A percentile compares a stretch with the other conserved stretches of the same genome.
These are phyloP conservation scores for Polyporus tsugae DNA, from an alignment of 1,284 basidiomycete genomes.

Conservation along the genomic window DNA sequence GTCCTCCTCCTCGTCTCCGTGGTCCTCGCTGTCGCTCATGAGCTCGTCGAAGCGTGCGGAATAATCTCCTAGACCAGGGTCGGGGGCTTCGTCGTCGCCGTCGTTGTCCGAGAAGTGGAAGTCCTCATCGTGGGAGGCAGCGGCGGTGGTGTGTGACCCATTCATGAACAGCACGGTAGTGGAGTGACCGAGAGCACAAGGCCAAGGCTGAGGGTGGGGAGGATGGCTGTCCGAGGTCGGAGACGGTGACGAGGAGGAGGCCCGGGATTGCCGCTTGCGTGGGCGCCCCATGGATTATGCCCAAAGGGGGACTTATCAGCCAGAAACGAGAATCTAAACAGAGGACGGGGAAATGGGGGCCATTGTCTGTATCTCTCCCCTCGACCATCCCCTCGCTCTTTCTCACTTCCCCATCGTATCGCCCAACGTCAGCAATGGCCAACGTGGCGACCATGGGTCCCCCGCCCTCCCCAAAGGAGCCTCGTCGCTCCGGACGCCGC, in stretches of 20 bases:
- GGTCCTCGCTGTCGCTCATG: slow-evolving; percentile 52
- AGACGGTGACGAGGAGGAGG: slow-evolving; percentile 18
- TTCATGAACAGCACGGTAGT: slow-evolving; percentile 37
- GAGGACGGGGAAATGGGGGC: slow-evolving; percentile 33
- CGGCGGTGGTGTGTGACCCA: slow-evolving; percentile 36
- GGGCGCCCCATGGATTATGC: slow-evolving; percentile 10
- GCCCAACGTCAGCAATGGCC: slow-evolving; percentile 37
- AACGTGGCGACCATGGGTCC: slow-evolving; percentile 66
- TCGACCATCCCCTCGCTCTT: slow-evolving; percentile 28
- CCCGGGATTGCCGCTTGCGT: slow-evolving; percentile 19
- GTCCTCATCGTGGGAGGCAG: slow-evolving; percentile 28
- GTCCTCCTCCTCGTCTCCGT: slow-evolving; percentile 4
- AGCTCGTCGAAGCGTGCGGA: slow-evolving; percentile 79
- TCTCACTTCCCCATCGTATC: slow-evolving; percentile 29
- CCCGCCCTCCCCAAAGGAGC: slow-evolving; percentile 77
- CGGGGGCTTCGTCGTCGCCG: slow-evolving; percentile 41
- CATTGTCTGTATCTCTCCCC: slow-evolving; percentile 34
- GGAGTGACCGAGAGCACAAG: slow-evolving; percentile 4
- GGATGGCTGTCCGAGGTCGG: slow-evolving; percentile 4
- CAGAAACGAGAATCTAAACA: slow-evolving; percentile 26
- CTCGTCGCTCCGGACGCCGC: slow-evolving; percentile 77
- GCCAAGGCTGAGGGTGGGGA: slow-evolving; percentile 22
- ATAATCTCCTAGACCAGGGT: slow-evolving; percentile 62
- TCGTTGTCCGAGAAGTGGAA: slow-evolving; percentile 45
- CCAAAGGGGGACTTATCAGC: slow-evolving; percentile 26